Percentiles rank a stretch among this genome's conserved stretches.
Conservation (phyloP, 1,284 basidiomycete genomes). For the Agaricales sp. region DNA sequence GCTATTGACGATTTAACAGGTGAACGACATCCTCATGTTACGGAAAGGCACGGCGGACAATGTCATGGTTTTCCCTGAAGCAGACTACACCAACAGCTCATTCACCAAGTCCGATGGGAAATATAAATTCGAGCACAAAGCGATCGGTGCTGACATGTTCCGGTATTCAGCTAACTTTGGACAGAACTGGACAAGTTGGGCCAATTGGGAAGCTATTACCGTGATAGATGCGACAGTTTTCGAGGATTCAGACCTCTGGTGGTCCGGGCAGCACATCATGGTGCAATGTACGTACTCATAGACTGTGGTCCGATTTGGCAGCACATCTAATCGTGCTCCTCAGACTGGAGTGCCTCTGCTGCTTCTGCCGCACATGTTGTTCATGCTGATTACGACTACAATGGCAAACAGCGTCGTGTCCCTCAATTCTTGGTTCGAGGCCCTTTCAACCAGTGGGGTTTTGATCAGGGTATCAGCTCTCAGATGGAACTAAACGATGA, state of each 20-base stretch:
- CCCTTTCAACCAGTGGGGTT: constrained; percentile 86
- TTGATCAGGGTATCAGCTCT: constrained; percentile 68
- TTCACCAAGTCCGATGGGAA: constrained; percentile 51
- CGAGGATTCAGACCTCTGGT: constrained; percentile 48
- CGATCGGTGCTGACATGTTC: constrained; percentile 79
- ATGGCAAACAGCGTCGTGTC: constrained; percentile 52
- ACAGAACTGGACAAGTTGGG: constrained; percentile 76
- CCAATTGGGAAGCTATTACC: constrained; percentile 63
- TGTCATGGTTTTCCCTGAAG: constrained; percentile 72
- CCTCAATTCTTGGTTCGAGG: constrained; percentile 83
- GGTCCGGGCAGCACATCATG: constrained; percentile 78
- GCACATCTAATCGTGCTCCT: constrained; percentile 4
- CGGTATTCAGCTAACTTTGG: constrained; percentile 83
- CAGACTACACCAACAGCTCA: constrained; percentile 58
- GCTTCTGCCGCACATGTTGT: constrained; percentile 33
- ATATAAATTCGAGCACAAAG: constrained; percentile 72
- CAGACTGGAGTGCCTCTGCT: constrained; percentile 2
- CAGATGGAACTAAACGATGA: constrained; percentile 54
- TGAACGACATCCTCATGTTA: constrained; percentile 64
- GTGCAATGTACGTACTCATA: constrained; percentile 60
- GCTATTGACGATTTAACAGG: constrained; percentile 32
- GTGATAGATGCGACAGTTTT: constrained; percentile 52
- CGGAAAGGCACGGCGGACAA: constrained; percentile 71
- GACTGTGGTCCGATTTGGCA: too few relatives aligned
- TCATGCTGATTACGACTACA: constrained; percentile 67